Evolutionary conservation across 1,139 yeast genomes (phyloP), one percentile per base, ranked within the genome.

Genomic region (Kurtzmaniella natalensis): DNA sequence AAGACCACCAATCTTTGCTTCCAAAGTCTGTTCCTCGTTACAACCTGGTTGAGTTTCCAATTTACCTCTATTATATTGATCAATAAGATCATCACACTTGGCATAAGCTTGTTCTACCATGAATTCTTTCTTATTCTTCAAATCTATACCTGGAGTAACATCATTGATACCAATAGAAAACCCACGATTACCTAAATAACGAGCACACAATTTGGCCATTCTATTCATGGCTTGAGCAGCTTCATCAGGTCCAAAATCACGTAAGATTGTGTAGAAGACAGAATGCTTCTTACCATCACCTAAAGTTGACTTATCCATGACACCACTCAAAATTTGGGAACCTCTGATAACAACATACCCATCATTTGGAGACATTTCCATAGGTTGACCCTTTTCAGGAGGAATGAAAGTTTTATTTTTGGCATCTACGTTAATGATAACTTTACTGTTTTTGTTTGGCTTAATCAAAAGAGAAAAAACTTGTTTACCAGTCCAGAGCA

Each of bases 241-340:
- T 49, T 85, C 96, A 43, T 81, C 81, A 2, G 98, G 86, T 7
- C 99, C 98, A 57, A 82, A 89, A 56, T 94, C 98, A 60, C 98
- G 72, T 39, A 94, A 62, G 42, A 94, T 92, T 0, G 96, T 87
- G 55, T 94, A 94, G 54, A 94, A 94, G 1, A 94, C 95, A 3
- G 97, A 88, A 53, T 87, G 95, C 59, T 94, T 94, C 55, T 94
- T 94, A 62, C 98, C 99, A 58, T 94, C 99, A 49, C 99, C 99
- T 9, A 94, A 70, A 1, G 92, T 78, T 16, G 95, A 85, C 60
- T 94, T 94, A 60, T 94, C 99, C 98, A 94, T 92, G 19, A 86
- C 86, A 43, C 99, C 99, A 50, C 92, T 74, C 48, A 94, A 67
- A 32, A 94, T 78, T 46, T 88, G 76, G 2, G 96, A 87, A 14